Conservation (phyloP, 2,329 filamentous ascomycete species). For the Ascomycota sp. region DNA sequence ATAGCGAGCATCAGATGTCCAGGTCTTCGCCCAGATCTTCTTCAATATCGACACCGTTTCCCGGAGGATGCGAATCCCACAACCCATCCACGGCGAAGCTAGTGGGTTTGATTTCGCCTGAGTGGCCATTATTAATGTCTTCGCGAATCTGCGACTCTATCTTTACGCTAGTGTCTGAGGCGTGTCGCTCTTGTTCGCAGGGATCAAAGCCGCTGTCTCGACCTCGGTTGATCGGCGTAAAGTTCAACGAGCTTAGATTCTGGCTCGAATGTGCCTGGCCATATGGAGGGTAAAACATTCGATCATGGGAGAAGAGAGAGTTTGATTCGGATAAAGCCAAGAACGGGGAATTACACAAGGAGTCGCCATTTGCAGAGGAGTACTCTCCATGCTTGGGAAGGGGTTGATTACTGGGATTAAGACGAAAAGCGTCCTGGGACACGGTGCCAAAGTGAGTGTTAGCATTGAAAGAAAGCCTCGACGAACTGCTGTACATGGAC, state of each 20-base stretch:
- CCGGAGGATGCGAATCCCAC: conserved; percentile 7
- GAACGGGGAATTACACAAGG: conserved; percentile 7
- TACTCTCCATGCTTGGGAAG: conserved; percentile 10
- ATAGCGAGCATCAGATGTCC: conserved; percentile 4
- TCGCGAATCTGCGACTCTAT: conserved; percentile 8
- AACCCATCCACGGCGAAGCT: conserved; percentile 3
- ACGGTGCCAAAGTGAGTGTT: conserved; percentile 7
- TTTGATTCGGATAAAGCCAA: conserved; percentile 10
- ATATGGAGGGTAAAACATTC: conserved; percentile 9
- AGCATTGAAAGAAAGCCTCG: conserved; percentile 9
- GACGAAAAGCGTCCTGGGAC: conserved; percentile 9
- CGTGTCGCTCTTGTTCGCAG: conserved; percentile 2
- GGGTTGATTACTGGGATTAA: conserved; percentile 6
- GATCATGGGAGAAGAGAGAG: conserved; percentile 12
- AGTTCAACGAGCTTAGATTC: conserved; percentile 8
- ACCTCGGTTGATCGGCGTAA: conserved; percentile 10
- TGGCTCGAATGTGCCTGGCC: conserved; percentile 6
- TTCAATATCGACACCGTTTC: conserved; percentile 6
- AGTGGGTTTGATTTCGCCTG: conserved; percentile 8
- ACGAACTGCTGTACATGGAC: conserved; percentile 11
- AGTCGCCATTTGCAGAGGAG: conserved; percentile 5
- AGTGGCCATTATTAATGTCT: conserved; percentile 4
- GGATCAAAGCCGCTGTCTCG: conserved; percentile 4
- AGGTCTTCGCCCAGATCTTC: conserved; percentile 6
- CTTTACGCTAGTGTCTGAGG: conserved; percentile 5